phyloP scores from a whole-genome alignment of 257 asterid genomes.

The Solanum corneliomulleri region DNA sequence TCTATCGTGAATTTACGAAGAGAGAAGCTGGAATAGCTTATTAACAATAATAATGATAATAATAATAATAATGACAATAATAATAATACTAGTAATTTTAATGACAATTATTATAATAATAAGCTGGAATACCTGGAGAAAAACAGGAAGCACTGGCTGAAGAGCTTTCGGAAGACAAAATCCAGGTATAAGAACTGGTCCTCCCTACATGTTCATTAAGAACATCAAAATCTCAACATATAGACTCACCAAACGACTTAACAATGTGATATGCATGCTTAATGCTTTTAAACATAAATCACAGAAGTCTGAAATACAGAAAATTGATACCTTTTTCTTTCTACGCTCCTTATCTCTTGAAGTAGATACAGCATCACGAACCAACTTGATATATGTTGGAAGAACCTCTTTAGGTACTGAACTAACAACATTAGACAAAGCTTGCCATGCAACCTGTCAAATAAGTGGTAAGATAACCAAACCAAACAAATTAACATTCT shows the following conservation, averaged over 20 bases:
- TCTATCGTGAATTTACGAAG: background rate
- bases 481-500: background rate
- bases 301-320: background rate
- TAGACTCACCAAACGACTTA: background rate
- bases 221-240: background rate
- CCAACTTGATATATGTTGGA: slow-evolving; percentile 85
- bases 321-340: slow-evolving; percentile 47
- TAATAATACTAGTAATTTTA: background rate
- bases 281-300: background rate
- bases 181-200: slow-evolving; percentile 89
- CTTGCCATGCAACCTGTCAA: slow-evolving; percentile 91
- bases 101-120: background rate
- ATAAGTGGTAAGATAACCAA: slow-evolving; percentile 4
- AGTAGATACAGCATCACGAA: slow-evolving; percentile 97
- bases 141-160: slow-evolving; percentile 83
- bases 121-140: slow-evolving; percentile 62
- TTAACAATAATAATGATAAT: background rate
- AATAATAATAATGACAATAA: background rate
- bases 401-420: slow-evolving; percentile 89
- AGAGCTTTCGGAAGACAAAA: slow-evolving; percentile 96
- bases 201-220: slow-evolving; percentile 46
- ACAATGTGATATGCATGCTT: background rate
- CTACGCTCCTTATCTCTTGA: slow-evolving; percentile 93
- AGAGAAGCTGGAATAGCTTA: slow-evolving; percentile 42
- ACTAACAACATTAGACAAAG: slow-evolving; percentile 68